Evolutionary conservation across 192 early-diverging fungal species (phyloP), one percentile per base, ranked within the genome.

Genomic region (Umbelopsis sp.): DNA sequence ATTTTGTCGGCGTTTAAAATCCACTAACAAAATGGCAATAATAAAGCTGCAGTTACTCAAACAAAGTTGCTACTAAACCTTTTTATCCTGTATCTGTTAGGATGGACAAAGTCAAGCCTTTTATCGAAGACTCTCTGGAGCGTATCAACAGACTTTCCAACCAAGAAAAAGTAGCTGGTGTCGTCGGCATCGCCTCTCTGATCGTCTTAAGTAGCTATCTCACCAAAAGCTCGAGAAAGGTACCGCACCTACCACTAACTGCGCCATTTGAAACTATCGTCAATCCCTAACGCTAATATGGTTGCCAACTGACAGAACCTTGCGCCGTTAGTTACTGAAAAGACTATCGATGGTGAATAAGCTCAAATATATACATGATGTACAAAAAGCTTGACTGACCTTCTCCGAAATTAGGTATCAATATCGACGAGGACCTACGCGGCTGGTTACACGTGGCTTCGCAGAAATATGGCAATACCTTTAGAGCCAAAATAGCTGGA

Each of bases 381-480:
- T 21, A 8, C 11, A 11, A 18, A 3, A 21, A 16, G 11, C 27
- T 18, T 11, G 37, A 61, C 25, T 30, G 30, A 61, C 13, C 10
- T 18, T 6, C 30, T n/a, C n/a, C n/a, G 15, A 61, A 61, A 61
- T 4, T 35, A 61, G 55, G 27, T 33, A 25, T 61, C 7, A 61
- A 61, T 30, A 61, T 61, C 2, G 55, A 61, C 25, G 33, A 61
- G 1, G 30, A 61, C 27, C 55, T 61, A 33, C 55, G 55, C 18
- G 18, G 18, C 4, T 61, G 55, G 55, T 35, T 35, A 15, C 15
- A 61, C 13, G 16, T 37, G 0, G 55, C 55, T 12, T 61, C 55
- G 15, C 27, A 61, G 55, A 61, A 61, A 18, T 61, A 61, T 35
- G 55, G 55, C 11, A 30, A 61, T 35, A 61, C 55, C 2, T 61